phyloP scores from a whole-genome alignment of 2,329 filamentous ascomycete genomes.

The Pyricularia pennisetigena region DNA sequence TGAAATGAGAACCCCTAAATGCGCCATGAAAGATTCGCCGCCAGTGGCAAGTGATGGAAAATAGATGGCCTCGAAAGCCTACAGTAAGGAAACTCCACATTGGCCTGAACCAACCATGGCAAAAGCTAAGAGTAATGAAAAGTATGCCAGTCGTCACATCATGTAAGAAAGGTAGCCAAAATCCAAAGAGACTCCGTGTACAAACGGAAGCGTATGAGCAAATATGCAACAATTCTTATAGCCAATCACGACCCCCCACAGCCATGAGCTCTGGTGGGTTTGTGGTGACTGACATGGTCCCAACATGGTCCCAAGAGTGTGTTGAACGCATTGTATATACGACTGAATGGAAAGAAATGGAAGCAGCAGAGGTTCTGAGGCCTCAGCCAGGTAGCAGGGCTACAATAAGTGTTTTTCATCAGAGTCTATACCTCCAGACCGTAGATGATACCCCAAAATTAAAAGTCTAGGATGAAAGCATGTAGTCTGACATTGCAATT shows the following conservation, averaged over 20 bases:
- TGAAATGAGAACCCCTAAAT: not conserved
- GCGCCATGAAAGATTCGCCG: not conserved
- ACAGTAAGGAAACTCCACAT: not conserved
- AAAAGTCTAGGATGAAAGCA: not conserved
- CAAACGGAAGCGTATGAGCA: not conserved
- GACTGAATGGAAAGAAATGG: not conserved
- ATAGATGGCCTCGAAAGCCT: not conserved
- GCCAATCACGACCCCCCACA: not conserved
- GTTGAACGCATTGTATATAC: not conserved
- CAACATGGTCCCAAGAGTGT: not conserved
- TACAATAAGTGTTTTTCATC: not conserved
- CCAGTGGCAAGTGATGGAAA: not conserved
- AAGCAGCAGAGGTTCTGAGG: not conserved
- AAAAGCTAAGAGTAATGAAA: not conserved
- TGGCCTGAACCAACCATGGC: not conserved
- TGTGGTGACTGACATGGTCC: not conserved
- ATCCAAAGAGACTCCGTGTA: not conserved
- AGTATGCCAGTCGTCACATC: constrained; percentile 5
- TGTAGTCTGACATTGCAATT: not conserved
- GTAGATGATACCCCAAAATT: not conserved
- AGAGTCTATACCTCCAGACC: not conserved
- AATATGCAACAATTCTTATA: not conserved
- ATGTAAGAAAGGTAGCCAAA: not conserved
- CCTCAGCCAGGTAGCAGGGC: not conserved
- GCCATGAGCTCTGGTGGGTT: not conserved